Percentiles rank a stretch among this genome's conserved stretches.
These are phyloP conservation scores for Apiospora hydei DNA, from an alignment of 2,329 filamentous ascomycete species.

Conservation along the genomic window DNA sequence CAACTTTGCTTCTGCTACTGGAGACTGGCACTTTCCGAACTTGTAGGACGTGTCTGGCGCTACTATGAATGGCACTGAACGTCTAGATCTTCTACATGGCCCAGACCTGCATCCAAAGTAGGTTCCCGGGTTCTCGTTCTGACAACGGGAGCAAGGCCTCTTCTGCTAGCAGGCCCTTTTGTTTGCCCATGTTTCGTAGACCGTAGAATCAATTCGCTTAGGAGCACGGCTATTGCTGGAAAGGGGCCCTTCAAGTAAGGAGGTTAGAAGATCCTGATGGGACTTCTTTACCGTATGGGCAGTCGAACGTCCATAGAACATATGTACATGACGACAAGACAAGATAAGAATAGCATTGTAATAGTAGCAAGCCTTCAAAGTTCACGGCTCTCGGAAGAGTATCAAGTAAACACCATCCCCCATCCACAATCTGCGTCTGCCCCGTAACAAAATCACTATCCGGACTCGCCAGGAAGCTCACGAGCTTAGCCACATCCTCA, in stretches of 20 bases:
- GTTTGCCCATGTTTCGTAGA: neutral
- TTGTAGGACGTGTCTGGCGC: neutral
- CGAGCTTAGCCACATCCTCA: conserved; percentile 68
- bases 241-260: neutral
- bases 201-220: neutral
- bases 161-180: too few relatives aligned
- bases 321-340: too few relatives aligned
- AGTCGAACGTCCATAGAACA: too few relatives aligned
- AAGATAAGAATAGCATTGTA: too few relatives aligned
- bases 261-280: neutral
- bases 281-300: neutral
- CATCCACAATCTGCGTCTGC: conserved; percentile 69
- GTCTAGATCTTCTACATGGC: too few relatives aligned
- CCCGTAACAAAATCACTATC: conserved; percentile 72
- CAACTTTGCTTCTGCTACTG: neutral
- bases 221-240: neutral
- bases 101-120: too few relatives aligned
- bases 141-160: too few relatives aligned
- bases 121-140: neutral
- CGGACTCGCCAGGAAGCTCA: conserved; percentile 65
- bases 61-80: too few relatives aligned
- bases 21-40: neutral
- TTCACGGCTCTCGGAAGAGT: neutral
- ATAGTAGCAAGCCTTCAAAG: neutral
- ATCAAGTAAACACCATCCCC: conserved; percentile 60